Evolutionary conservation across 139 green algal species (phyloP).

Genomic region (Picochlorum costavermella): DNA sequence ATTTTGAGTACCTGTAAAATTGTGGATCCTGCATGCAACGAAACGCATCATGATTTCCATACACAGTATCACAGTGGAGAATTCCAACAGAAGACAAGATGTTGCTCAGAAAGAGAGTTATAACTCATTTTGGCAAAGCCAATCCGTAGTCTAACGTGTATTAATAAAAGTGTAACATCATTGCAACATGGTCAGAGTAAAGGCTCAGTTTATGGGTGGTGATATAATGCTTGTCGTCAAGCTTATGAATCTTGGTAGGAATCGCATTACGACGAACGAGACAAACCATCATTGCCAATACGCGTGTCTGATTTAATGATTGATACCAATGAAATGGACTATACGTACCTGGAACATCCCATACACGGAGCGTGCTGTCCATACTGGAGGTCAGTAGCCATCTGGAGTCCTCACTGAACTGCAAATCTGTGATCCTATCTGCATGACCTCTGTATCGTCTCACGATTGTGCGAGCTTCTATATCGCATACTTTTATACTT

Average conservation of each 20-base stretch:
- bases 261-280: conserved; percentile 37
- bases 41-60: not conserved
- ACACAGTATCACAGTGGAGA: not conserved
- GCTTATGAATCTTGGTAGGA: conserved; percentile 25
- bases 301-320: not conserved
- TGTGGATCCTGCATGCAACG: conserved; percentile 17
- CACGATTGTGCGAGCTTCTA: conserved; percentile 53
- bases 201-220: conserved; percentile 40
- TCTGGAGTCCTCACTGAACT: conserved; percentile 61
- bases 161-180: conserved; percentile 14
- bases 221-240: conserved; percentile 37
- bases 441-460: conserved; percentile 72
- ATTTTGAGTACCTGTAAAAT: conserved; percentile 64
- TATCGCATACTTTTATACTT: conserved; percentile 48
- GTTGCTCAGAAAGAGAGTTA: conserved; percentile 16
- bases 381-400: conserved; percentile 84
- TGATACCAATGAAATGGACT: not conserved
- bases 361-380: conserved; percentile 82
- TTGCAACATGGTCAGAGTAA: conserved; percentile 6
- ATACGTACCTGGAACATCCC: conserved; percentile 69
- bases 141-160: conserved; percentile 34
- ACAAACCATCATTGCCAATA: conserved; percentile 27
- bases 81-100: conserved; percentile 2
- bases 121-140: conserved; percentile 21
- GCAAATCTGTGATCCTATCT: conserved; percentile 69